These are phyloP conservation scores for Rosa rugosa DNA, from an alignment of 306 rosid species.

Conservation along the genomic window DNA sequence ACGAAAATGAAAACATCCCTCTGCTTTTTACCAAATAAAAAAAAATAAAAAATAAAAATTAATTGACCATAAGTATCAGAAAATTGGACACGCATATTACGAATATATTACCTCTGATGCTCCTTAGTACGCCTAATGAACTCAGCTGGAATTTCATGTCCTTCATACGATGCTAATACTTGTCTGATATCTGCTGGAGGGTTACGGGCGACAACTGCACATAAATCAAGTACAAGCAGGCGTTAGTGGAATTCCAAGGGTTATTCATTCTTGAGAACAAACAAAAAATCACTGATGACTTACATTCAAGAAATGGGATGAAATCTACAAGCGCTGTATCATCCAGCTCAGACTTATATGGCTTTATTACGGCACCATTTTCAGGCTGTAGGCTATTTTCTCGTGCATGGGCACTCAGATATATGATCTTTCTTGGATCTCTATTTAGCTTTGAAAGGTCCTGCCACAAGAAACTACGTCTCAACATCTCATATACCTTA, in stretches of 20 bases:
- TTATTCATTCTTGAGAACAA: conserved; percentile 14
- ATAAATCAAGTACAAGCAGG: conserved; percentile 28
- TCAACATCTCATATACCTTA: conserved; percentile 11
- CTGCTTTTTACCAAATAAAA: neutral
- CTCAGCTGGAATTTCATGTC: conserved; percentile 79
- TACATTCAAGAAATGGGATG: conserved; percentile 93
- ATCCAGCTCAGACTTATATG: conserved; percentile 72
- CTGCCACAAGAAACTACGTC: conserved; percentile 43
- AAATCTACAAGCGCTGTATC: conserved; percentile 89
- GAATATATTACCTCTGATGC: conserved; percentile 54
- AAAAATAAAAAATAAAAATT: no score
- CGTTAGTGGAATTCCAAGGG: conserved; percentile 17
- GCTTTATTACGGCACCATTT: conserved; percentile 72
- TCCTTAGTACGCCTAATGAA: conserved; percentile 84
- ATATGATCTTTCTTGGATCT: conserved; percentile 75
- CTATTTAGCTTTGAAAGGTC: conserved; percentile 91
- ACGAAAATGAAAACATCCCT: neutral
- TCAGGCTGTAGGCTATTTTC: conserved; percentile 87
- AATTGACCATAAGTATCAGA: neutral
- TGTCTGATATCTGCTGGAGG: conserved; percentile 87
- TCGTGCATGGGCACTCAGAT: conserved; percentile 88
- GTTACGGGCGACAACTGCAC: conserved; percentile 87
- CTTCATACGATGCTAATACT: conserved; percentile 81
- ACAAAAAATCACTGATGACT: conserved; percentile 32
- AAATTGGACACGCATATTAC: neutral